Evolutionary conservation across 345 rosid genomes (phyloP).

Genomic region (Eucalyptus pauciflora): DNA sequence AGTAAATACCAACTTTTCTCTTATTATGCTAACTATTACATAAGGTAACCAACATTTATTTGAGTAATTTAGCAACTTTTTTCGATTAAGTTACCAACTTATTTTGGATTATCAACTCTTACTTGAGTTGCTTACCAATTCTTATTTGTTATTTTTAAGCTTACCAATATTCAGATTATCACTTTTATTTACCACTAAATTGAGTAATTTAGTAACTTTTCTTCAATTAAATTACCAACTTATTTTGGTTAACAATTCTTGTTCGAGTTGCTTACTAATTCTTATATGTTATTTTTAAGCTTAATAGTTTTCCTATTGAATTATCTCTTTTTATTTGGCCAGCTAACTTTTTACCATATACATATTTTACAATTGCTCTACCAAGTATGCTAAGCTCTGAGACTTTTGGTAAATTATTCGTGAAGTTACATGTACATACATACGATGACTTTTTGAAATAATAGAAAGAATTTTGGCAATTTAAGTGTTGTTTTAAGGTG

Average conservation of each 20-base stretch:
- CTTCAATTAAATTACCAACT: too few species aligned
- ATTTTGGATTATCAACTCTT: background rate
- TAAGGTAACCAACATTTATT: background rate
- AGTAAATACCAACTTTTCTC: background rate
- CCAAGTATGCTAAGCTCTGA: background rate
- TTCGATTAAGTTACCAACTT: background rate
- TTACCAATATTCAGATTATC: accelerated
- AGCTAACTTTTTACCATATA: background rate
- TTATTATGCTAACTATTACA: background rate
- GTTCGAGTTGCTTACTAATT: background rate
- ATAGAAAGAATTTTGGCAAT: background rate
- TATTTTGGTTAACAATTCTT: background rate
- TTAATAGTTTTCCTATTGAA: background rate
- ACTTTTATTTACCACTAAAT: background rate
- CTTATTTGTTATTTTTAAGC: background rate
- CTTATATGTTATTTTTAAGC: background rate
- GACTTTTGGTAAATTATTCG: background rate
- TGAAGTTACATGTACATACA: background rate
- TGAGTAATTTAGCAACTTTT: background rate
- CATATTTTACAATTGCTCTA: background rate
- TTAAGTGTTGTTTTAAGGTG: background rate
- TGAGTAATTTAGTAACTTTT: too few species aligned
- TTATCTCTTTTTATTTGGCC: background rate
- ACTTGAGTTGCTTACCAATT: background rate
- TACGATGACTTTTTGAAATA: background rate